Evolutionary conservation across 2,329 filamentous ascomycete species (phyloP).

Genomic region (Diplocarpon mali): DNA sequence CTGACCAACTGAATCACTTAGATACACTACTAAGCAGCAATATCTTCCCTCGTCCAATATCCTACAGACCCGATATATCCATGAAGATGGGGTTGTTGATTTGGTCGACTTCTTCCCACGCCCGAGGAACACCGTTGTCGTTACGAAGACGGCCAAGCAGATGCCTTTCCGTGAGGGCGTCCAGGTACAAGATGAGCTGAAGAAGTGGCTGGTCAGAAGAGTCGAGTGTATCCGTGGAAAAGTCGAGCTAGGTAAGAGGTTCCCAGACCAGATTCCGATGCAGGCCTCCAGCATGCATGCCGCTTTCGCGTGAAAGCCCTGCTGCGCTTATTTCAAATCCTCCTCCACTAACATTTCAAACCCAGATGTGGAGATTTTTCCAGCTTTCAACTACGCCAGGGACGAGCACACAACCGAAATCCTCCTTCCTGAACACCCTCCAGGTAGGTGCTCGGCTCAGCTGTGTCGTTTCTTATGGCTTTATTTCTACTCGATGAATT

Average conservation of each 20-base stretch:
- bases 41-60: conserved; percentile 68
- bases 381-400: conserved; percentile 59
- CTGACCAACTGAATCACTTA: too few species aligned
- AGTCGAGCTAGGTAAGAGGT: conserved; percentile 43
- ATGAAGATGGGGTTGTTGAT: conserved; percentile 64
- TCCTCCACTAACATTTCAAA: neutral
- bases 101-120: conserved; percentile 68
- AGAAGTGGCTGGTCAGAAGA: conserved; percentile 59
- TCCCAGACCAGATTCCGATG: too few species aligned
- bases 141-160: conserved; percentile 37
- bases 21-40: conserved; percentile 60
- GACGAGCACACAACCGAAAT: conserved; percentile 51
- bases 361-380: conserved; percentile 57
- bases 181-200: conserved; percentile 48
- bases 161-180: conserved; percentile 43
- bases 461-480: too few species aligned
- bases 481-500: too few species aligned
- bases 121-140: conserved; percentile 46
- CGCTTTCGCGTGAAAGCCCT: too few species aligned
- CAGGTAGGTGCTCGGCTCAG: conserved; percentile 10
- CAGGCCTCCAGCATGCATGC: too few species aligned
- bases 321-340: too few species aligned
- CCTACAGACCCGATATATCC: conserved; percentile 65
- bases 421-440: conserved; percentile 32
- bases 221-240: conserved; percentile 62